Percentiles rank a stretch among this genome's conserved stretches.
These are phyloP conservation scores for Thermomucor indicae-seudaticae DNA, from an alignment of 371 early-diverging fungal species.

Conservation along the genomic window DNA sequence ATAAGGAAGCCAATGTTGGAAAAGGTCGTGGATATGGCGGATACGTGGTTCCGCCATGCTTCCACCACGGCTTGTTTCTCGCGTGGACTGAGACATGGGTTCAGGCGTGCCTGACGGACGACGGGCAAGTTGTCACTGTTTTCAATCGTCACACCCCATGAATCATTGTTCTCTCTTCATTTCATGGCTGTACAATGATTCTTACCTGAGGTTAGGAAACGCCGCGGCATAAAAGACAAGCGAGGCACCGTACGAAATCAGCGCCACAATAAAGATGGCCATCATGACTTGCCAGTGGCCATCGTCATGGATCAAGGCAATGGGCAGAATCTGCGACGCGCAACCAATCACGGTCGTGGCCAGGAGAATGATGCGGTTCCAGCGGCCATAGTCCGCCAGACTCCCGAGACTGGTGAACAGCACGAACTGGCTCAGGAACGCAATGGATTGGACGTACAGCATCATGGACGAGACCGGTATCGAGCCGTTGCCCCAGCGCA, in stretches of 20 bases:
- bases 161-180: background rate
- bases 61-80: constrained; percentile 22
- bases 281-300: constrained; percentile 46
- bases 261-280: constrained; percentile 33
- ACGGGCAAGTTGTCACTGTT: constrained; percentile 41
- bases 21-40: constrained; percentile 42
- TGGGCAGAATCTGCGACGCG: constrained; percentile 38
- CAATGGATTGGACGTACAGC: constrained; percentile 44
- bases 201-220: constrained; percentile 39
- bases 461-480: constrained; percentile 43
- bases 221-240: constrained; percentile 50
- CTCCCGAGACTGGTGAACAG: constrained; percentile 45
- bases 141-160: background rate
- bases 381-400: constrained; percentile 44
- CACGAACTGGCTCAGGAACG: constrained; percentile 41
- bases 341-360: constrained; percentile 37
- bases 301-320: constrained; percentile 32
- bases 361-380: constrained; percentile 39
- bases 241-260: constrained; percentile 43
- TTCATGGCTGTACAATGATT: background rate
- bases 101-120: constrained; percentile 37
- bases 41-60: constrained; percentile 49
- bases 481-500: constrained; percentile 21
- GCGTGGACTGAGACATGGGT: constrained; percentile 19
- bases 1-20: constrained; percentile 46